phyloP scores from a whole-genome alignment of 768 basidiomycete species.

The Mycena maculata region DNA sequence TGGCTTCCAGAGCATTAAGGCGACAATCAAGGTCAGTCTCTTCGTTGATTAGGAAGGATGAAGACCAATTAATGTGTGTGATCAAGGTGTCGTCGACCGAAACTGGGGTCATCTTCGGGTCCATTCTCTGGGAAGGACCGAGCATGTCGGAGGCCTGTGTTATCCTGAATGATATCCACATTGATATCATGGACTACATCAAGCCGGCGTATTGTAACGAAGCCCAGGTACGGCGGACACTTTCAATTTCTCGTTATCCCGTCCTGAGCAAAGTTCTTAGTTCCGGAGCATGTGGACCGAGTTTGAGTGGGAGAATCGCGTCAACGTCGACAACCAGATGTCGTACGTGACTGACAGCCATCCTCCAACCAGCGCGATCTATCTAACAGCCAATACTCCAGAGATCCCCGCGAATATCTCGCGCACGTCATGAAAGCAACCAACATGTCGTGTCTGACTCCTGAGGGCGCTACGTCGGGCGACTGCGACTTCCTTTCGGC shows the following conservation, averaged over 20 bases:
- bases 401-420: constrained; percentile 90
- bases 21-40: constrained; percentile 85
- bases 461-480: constrained; percentile 93
- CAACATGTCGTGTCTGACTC: constrained; percentile 97
- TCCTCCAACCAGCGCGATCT: background rate
- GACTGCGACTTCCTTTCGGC: constrained; percentile 98
- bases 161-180: constrained; percentile 96
- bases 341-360: constrained; percentile 64
- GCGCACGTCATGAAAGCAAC: constrained; percentile 96
- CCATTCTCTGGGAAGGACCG: constrained; percentile 95
- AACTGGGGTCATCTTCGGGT: constrained; percentile 98
- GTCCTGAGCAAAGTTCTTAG: constrained; percentile 49
- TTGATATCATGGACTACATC: constrained; percentile 99
- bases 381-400: constrained; percentile 41
- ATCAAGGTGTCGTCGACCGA: constrained; percentile 91
- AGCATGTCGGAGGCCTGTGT: constrained; percentile 91
- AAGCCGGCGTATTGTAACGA: constrained; percentile 97
- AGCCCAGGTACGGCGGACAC: constrained; percentile 76
- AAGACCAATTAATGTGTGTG: constrained; percentile 1
- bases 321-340: constrained; percentile 89
- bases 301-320: constrained; percentile 99
- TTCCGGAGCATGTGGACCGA: constrained; percentile 99
- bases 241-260: constrained; percentile 2
- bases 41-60: background rate
- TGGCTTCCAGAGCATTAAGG: constrained; percentile 98